Conservation (phyloP, 441 rosid genomes). For the Eruca vesicaria region DNA sequence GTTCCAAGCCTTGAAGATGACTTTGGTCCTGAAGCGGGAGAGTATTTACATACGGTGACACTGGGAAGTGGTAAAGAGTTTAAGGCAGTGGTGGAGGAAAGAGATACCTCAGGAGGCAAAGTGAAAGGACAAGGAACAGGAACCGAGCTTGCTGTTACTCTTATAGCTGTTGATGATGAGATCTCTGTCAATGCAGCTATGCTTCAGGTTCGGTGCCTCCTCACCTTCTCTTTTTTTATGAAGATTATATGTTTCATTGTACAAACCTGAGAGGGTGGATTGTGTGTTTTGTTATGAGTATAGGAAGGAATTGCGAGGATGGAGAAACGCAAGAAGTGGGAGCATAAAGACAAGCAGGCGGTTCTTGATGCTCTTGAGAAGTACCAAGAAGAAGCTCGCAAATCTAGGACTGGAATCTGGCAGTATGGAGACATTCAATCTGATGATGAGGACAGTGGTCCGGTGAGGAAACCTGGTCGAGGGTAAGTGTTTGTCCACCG, state of each 20-base stretch:
- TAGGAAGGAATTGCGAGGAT: conserved; percentile 94
- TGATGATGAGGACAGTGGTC: conserved; percentile 80
- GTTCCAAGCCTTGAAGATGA: conserved; percentile 82
- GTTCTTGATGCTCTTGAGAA: conserved; percentile 79
- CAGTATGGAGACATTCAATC: conserved; percentile 90
- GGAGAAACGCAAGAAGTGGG: conserved; percentile 85
- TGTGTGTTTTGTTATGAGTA: conserved; percentile 13
- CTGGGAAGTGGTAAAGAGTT: conserved; percentile 66
- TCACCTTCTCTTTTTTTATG: not conserved
- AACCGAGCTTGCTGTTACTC: conserved; percentile 63
- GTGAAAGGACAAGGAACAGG: conserved; percentile 97
- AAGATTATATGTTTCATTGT: not conserved
- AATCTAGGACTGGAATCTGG: conserved; percentile 79
- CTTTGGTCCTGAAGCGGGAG: conserved; percentile 83
- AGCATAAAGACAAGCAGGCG: conserved; percentile 60
- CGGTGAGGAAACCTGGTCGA: conserved; percentile 65
- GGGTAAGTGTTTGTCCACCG: conserved; percentile 34
- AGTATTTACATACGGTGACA: conserved; percentile 60
- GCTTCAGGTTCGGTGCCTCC: conserved; percentile 63
- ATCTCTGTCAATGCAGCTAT: conserved; percentile 80
- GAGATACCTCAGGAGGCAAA: conserved; percentile 86
- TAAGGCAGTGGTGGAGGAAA: conserved; percentile 79
- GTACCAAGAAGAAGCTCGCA: conserved; percentile 81
- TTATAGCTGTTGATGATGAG: conserved; percentile 77
- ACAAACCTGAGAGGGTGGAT: not conserved